A percentile compares a stretch with the other conserved stretches of the same genome.
Evolutionary conservation across 2,329 filamentous ascomycete genomes (phyloP).

Genomic region (Ampelomyces quisqualis): DNA sequence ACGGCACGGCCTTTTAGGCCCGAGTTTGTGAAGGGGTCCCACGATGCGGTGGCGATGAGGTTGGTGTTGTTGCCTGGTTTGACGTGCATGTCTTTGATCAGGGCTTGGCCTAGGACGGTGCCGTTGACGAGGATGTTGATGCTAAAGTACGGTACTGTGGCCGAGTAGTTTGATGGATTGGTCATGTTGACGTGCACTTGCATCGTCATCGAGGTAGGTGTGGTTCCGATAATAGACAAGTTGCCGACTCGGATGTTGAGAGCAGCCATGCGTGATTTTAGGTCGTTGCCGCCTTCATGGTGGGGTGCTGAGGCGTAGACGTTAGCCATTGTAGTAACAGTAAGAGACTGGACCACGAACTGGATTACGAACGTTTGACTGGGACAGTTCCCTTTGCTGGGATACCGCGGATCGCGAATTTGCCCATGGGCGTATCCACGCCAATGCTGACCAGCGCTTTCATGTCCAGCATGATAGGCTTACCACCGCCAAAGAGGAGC

Average conservation of each 20-base stretch:
- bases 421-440: constrained; percentile 77
- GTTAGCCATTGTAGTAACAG: constrained; percentile 34
- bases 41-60: constrained; percentile 66
- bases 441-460: constrained; percentile 80
- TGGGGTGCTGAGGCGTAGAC: constrained; percentile 38
- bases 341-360: constrained; percentile 44
- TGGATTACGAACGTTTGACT: constrained; percentile 85
- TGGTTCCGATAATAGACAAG: constrained; percentile 71
- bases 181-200: constrained; percentile 76
- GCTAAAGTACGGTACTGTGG: constrained; percentile 75
- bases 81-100: constrained; percentile 63
- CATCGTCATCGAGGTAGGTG: constrained; percentile 68
- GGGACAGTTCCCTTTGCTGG: constrained; percentile 81
- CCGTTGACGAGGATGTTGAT: constrained; percentile 74
- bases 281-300: constrained; percentile 43
- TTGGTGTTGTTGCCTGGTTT: constrained; percentile 70
- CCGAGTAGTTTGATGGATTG: constrained; percentile 87
- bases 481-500: constrained; percentile 70
- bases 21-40: constrained; percentile 67
- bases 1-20: constrained; percentile 62
- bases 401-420: constrained; percentile 77
- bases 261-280: constrained; percentile 51
- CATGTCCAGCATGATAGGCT: constrained; percentile 70
- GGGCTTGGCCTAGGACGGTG: constrained; percentile 73
- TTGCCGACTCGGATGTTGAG: constrained; percentile 67